Base-by-base conservation (phyloP, 805 yeast genomes). In the Candida awuae region DNA sequence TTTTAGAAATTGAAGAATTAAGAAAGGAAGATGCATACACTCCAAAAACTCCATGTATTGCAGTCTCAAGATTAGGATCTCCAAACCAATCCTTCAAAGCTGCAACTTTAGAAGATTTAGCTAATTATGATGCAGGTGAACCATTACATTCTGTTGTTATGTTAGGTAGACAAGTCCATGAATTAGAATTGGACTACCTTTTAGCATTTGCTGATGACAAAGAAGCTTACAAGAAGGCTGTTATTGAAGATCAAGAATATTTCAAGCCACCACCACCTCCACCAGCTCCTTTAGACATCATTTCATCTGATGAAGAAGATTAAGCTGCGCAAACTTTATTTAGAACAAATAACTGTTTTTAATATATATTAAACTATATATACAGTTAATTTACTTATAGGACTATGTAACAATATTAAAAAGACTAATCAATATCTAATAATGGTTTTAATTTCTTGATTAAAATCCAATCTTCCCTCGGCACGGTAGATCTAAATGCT, bases 381-480 rank as follows among this genome's bases (percentile, higher is more conserved):
- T 29, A n/a, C 17, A 14, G 9, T 9, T 27, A 27, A 9, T 23
- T 9, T 26, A 13, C 29, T 17, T 34, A 25, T 18, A 26, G 14
- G 23, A 14, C n/a, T 31, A 32, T 17, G 6, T 26, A 37, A 15
- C 22, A 31, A 31, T 8, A 29, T 13, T 13, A 13, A 9, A 13
- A 20, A 29, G 25, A 7, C 54, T 8, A 51, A 20, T 51, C 54
- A 50, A 92, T 90, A 58, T 85, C 95, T 54, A 92, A 84, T 33
- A 85, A 73, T 33, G 87, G 76, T 67, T 92, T 92, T 66, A 92
- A 74, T 56, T 83, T 80, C 70, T 84, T 84, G 56, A 92, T 71
- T 61, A 92, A 71, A 44, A 90, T 58, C 99, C 99, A 92, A 63
- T 92, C 99, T 34, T 88, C 94, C 63, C 95, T 80, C 34, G 90